Percentiles rank a stretch among this genome's conserved stretches.
phyloP scores from a whole-genome alignment of 139 green algal genomes.

The Auxenochlorella pyrenoidosa region DNA sequence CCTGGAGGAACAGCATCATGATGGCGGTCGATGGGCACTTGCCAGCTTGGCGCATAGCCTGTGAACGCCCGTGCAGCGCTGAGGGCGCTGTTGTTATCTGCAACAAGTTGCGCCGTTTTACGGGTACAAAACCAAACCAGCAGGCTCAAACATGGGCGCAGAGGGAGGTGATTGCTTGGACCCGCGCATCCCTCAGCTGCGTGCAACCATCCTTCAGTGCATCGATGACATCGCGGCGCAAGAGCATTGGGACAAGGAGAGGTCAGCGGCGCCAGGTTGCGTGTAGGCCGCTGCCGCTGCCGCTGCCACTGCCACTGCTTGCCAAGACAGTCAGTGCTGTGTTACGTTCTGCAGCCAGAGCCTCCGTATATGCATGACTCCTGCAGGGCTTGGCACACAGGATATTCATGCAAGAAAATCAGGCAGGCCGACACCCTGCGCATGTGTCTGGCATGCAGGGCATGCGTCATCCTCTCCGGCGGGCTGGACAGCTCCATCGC shows the following conservation, averaged over 20 bases:
- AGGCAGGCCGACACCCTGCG: too few relatives aligned
- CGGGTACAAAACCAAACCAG: neutral
- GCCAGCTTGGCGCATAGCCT: neutral
- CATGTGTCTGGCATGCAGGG: neutral
- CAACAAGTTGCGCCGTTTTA: too few relatives aligned
- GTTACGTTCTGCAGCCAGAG: neutral
- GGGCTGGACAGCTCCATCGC: slow-evolving; percentile 19
- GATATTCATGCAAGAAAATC: too few relatives aligned
- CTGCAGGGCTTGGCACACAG: too few relatives aligned
- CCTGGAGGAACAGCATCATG: neutral
- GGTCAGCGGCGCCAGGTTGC: neutral
- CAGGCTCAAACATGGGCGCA: neutral
- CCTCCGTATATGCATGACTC: neutral
- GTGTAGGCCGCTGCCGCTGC: neutral
- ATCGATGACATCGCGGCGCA: neutral
- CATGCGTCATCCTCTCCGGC: slow-evolving; percentile 23
- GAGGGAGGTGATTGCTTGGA: neutral
- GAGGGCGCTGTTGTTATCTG: too few relatives aligned
- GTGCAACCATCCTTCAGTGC: neutral
- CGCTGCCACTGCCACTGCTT: neutral
- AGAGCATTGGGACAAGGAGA: neutral
- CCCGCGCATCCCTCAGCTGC: neutral
- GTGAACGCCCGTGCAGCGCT: too few relatives aligned
- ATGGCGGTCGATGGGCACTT: neutral
- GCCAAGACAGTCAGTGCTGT: neutral